These are phyloP conservation scores for Carex arenaria DNA, from an alignment of 202 grass and related monocot genomes.

Conservation along the genomic window DNA sequence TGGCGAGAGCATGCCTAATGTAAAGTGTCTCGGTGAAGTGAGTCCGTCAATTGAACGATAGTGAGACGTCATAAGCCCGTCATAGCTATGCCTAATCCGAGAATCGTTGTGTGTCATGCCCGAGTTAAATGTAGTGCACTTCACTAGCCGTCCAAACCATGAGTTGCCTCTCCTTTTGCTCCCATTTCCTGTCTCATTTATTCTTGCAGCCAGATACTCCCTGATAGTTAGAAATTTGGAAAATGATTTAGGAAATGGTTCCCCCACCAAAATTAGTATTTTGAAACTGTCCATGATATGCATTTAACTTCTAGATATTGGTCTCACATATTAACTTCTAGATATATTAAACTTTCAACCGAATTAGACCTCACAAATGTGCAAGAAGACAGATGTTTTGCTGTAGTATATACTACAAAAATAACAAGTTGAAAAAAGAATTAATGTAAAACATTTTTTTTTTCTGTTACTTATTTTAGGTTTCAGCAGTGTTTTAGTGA, in stretches of 20 bases:
- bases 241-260: not conserved
- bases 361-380: no score
- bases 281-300: not conserved
- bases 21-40: constrained; percentile 59
- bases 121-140: constrained; percentile 49
- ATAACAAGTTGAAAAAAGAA: no score
- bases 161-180: constrained; percentile 31
- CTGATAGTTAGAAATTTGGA: constrained; percentile 1
- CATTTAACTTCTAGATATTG: no score
- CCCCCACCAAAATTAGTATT: not conserved
- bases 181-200: constrained; percentile 31
- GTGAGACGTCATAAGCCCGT: constrained; percentile 60
- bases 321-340: no score
- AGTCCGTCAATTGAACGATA: constrained; percentile 57
- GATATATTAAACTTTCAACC: no score
- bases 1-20: constrained; percentile 55
- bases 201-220: constrained; percentile 55
- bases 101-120: constrained; percentile 34
- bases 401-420: no score
- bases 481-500: no score
- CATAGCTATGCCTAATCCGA: constrained; percentile 29
- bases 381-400: no score
- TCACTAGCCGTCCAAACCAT: constrained; percentile 61
- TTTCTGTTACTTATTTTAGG: no score
- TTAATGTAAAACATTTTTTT: no score